Evolutionary conservation across 2,329 filamentous ascomycete species (phyloP), one percentile per base, ranked within the genome.

Genomic region (Hypoxylon rubiginosum): DNA sequence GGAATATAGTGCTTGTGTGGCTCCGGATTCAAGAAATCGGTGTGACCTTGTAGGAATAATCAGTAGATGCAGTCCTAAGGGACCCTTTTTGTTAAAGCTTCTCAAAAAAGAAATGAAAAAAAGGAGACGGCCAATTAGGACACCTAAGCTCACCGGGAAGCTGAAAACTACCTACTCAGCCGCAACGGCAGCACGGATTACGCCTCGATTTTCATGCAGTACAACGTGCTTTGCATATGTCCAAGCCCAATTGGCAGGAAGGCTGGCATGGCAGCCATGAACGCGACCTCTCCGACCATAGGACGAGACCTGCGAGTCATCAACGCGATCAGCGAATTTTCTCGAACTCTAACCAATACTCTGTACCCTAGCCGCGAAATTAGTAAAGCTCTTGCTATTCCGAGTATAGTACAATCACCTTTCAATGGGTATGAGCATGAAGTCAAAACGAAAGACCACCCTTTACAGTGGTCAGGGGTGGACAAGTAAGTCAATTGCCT

Each of bases 391-490:
- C n/a, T 19, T 51, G 4, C 21, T n/a, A 26, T 13, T 28, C 2
- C 21, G 11, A 24, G 17, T 24, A 21, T 21, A 15, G 11, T 46
- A 13, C 7, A 21, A 39, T 39, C 4, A 52, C 5, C 15, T 41
- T 10, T 39, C 50, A 52, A 43, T n/a, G 28, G 13, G 21, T 2
- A 64, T 49, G 41, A 46, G 41, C 36, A 53, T 58, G 50, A 65
- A 46, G 11, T 26, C 28, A 4, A 65, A 61, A 28, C 43, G 62
- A 17, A 68, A 51, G 43, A 7, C 21, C 43, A 41, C 46, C 8
- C 50, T 54, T 3, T 50, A 59, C 4, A 1, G 28, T 24, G 7
- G 30, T 13, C 62, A 62, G 41, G 66, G 62, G 21, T 68, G 66
- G 66, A 30, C 28, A 9, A 21, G 66, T 68, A 57, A 54, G 63